These are phyloP conservation scores for Spathaspora arborariae DNA, from an alignment of 805 yeast genomes.

Conservation along the genomic window DNA sequence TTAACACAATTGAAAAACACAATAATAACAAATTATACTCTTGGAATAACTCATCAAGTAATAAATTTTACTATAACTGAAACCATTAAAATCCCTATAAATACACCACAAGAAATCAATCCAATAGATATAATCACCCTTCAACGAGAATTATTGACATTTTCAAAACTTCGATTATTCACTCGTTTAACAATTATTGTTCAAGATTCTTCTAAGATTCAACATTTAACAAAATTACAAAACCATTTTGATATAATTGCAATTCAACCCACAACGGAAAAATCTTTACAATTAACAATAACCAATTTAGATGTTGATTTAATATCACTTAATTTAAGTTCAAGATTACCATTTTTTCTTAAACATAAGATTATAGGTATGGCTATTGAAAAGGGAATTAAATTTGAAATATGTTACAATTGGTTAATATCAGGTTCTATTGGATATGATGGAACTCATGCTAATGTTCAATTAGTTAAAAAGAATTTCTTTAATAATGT, in stretches of 20 bases:
- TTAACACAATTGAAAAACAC: slow-evolving; percentile 44
- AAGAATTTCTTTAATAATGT: slow-evolving; percentile 68
- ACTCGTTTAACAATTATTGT: slow-evolving; percentile 73
- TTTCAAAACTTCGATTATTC: slow-evolving; percentile 42
- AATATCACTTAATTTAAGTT: slow-evolving; percentile 64
- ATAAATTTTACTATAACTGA: slow-evolving; percentile 60
- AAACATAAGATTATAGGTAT: slow-evolving; percentile 82
- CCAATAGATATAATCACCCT: slow-evolving; percentile 30
- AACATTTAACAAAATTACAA: slow-evolving; percentile 47
- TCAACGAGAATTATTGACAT: slow-evolving; percentile 14
- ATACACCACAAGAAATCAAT: slow-evolving; percentile 41
- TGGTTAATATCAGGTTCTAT: slow-evolving; percentile 43
- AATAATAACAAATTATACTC: slow-evolving; percentile 47
- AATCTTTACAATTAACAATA: slow-evolving; percentile 70
- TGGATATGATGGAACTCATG: slow-evolving; percentile 18
- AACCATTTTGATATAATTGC: slow-evolving; percentile 73
- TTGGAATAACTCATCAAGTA: slow-evolving; percentile 77
- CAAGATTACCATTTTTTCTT: slow-evolving; percentile 68
- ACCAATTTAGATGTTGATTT: slow-evolving; percentile 77
- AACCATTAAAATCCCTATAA: slow-evolving; percentile 48
- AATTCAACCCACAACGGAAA: slow-evolving; percentile 76
- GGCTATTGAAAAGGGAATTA: slow-evolving; percentile 78
- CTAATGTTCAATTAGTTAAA: slow-evolving; percentile 37
- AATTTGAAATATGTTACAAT: slow-evolving; percentile 73
- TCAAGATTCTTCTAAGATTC: slow-evolving; percentile 75